Base-by-base conservation (phyloP, 163 green algal genomes). In the Chlorella variabilis region DNA sequence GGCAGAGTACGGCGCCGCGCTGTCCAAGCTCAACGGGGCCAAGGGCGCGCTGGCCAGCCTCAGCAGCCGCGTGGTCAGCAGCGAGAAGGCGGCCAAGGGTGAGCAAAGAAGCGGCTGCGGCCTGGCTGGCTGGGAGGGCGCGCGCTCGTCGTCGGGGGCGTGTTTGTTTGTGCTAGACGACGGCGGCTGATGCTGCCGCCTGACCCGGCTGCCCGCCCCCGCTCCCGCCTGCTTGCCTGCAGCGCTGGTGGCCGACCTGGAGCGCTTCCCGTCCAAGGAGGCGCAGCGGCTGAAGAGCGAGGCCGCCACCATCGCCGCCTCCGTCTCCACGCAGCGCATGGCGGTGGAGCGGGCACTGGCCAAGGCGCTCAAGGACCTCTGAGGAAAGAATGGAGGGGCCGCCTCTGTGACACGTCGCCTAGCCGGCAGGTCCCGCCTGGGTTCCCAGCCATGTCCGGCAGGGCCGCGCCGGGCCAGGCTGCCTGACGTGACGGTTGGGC, bases 221-320 rank as follows among this genome's bases (percentile, higher is more conserved):
- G n/a, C 11, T 56, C 4, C 8, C 68, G 15, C 69, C 29, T 7
- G 29, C 42, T 20, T 1, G 8, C 4, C 4, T 59, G 56, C 73
- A 80, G 73, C 73, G 17, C 73, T 80, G 36, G 56, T 80, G 9
- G 41, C 54, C 18, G 73, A 80, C 38, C 73, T 80, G 36, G 73
- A 70, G 33, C 65, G 59, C 27, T 27, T 67, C 20, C 59, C 59
- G 3, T 67, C 59, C 59, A 67, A 67, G 59, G 59, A 67, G 59
- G 59, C 59, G 5, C 59, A 67, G 59, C 59, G 65, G 54, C 73
- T 80, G 36, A 39, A 70, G 25, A 21, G 18, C 34, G 51, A 76
- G 73, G 73, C 73, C 25, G 73, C 73, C 27, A 42, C 54, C 15
- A 33, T 80, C 0, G 73, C 73, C 34, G 34, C 54, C 15, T 63